Conservation (phyloP, 768 basidiomycete genomes). For the Lentinula detonsa region DNA sequence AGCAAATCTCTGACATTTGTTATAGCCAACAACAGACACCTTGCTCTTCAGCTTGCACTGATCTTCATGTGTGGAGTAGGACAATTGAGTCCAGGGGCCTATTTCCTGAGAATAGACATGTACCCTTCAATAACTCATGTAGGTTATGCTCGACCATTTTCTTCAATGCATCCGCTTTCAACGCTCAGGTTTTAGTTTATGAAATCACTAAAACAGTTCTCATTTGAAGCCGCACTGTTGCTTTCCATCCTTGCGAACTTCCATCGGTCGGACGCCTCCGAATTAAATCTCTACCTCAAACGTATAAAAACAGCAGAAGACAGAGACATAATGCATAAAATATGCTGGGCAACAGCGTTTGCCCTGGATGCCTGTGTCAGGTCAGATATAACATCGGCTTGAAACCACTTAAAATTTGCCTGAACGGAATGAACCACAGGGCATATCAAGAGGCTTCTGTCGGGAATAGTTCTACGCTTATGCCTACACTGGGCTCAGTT, state of each 20-base stretch:
- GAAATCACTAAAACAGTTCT: slow-evolving; percentile 44
- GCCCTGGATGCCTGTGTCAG: slow-evolving; percentile 44
- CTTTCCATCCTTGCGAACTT: slow-evolving; percentile 64
- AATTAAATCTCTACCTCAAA: slow-evolving; percentile 60
- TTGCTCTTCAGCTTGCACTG: slow-evolving; percentile 50
- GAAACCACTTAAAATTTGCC: too few relatives aligned
- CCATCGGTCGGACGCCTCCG: slow-evolving; percentile 67
- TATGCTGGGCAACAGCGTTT: slow-evolving; percentile 52
- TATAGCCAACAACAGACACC: slow-evolving; percentile 44
- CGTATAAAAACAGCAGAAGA: slow-evolving; percentile 43
- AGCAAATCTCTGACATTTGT: background rate
- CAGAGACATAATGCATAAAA: slow-evolving; percentile 45
- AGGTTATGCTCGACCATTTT: slow-evolving; percentile 14
- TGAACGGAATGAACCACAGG: too few relatives aligned
- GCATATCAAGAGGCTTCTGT: slow-evolving; percentile 38
- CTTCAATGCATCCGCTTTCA: background rate
- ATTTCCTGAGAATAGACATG: slow-evolving; percentile 58
- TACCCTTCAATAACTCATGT: slow-evolving; percentile 50
- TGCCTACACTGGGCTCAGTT: slow-evolving; percentile 46
- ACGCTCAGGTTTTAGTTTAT: slow-evolving; percentile 36
- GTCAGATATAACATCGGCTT: slow-evolving; percentile 20
- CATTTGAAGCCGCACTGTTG: slow-evolving; percentile 55
- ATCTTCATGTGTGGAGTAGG: slow-evolving; percentile 53
- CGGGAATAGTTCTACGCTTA: slow-evolving; percentile 44
- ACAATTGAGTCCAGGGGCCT: slow-evolving; percentile 66